phyloP scores from a whole-genome alignment of 257 asterid species.

The Handroanthus guayacan region DNA sequence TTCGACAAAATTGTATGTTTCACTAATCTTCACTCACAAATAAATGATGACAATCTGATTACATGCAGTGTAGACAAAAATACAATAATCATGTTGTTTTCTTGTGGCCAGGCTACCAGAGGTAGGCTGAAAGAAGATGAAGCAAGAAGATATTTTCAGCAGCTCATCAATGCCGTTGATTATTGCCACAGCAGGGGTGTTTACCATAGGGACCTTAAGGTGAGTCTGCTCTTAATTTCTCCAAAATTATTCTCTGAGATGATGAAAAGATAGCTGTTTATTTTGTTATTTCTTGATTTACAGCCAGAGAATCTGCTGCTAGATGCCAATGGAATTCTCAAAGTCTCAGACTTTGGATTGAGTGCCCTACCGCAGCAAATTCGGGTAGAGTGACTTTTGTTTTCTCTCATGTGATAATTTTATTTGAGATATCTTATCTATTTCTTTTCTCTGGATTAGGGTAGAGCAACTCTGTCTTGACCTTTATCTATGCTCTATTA shows the following conservation, averaged over 20 bases:
- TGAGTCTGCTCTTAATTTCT: conserved; percentile 22
- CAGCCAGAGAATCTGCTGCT: conserved; percentile 93
- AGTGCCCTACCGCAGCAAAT: conserved; percentile 98
- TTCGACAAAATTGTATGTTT: conserved; percentile 84
- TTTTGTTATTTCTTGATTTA: conserved; percentile 32
- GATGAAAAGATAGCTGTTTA: not conserved
- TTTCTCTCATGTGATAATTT: not conserved
- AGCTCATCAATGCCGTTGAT: conserved; percentile 92
- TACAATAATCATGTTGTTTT: conserved; percentile 27
- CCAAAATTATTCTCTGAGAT: not conserved
- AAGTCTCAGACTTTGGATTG: conserved; percentile 94
- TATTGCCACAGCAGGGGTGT: conserved; percentile 98
- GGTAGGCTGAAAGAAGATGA: conserved; percentile 98
- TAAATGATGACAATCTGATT: conserved; percentile 25
- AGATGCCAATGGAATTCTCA: conserved; percentile 78
- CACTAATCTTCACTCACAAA: conserved; percentile 1
- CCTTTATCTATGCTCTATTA: not conserved
- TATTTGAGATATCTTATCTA: not conserved
- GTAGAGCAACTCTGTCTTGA: not conserved
- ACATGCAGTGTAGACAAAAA: not conserved
- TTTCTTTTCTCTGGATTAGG: not conserved
- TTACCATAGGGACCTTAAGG: conserved; percentile 94
- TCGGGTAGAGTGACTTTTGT: conserved; percentile 56
- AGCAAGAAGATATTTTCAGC: conserved; percentile 92
- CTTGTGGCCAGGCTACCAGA: conserved; percentile 62